Conservation (phyloP, 1,139 yeast genomes). For the Tardiomyces digboiensis region DNA sequence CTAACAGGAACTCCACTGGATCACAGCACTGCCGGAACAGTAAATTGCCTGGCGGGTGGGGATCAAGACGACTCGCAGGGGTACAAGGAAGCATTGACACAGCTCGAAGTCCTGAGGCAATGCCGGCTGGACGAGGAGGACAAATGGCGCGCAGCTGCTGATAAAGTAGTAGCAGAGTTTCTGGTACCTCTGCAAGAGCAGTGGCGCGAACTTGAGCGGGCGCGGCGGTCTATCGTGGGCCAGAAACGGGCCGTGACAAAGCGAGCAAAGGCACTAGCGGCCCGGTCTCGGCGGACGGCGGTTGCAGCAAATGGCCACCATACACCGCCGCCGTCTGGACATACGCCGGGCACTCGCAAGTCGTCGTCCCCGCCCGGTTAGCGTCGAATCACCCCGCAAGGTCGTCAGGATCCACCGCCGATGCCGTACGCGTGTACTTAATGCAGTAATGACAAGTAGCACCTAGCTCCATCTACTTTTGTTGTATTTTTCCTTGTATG, state of each 20-base stretch:
- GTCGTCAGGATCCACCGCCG: no score
- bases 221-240: not conserved
- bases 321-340: not conserved
- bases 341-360: not conserved
- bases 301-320: not conserved
- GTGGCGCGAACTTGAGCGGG: not conserved
- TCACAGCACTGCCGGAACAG: no score
- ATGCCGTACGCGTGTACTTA: no score
- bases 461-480: no score
- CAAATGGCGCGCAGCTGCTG: not conserved
- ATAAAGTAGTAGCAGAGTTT: not conserved
- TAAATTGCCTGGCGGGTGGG: no score
- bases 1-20: no score
- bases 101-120: not conserved
- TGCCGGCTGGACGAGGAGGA: not conserved
- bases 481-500: no score
- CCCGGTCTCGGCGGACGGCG: not conserved
- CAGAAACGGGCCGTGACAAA: not conserved
- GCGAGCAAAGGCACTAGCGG: not conserved
- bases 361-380: not conserved
- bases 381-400: no score
- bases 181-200: not conserved
- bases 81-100: not conserved
- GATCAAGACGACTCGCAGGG: not conserved
- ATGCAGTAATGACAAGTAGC: no score